Evolutionary conservation across 257 asterid genomes (phyloP).

Genomic region (Solanum habrochaites): DNA sequence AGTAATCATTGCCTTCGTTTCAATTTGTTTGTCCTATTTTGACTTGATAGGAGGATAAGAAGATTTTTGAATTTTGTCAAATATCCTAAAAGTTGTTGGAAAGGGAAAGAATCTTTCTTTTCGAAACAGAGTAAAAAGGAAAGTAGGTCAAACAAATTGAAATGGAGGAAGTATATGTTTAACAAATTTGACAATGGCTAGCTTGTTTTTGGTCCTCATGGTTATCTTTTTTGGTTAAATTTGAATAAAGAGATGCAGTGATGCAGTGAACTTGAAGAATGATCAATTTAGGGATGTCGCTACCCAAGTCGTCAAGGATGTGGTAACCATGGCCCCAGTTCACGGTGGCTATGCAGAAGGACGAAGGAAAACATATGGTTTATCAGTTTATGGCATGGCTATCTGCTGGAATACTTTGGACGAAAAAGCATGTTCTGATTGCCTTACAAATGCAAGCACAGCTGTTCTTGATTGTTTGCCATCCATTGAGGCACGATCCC

Average conservation of each 20-base stretch:
- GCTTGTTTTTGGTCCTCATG: not conserved
- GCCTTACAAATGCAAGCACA: slow-evolving; percentile 3
- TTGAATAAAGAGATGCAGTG: slow-evolving; percentile 4
- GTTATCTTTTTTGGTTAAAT: not conserved
- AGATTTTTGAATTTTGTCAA: not conserved
- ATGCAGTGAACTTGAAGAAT: not conserved
- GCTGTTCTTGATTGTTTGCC: slow-evolving; percentile 1
- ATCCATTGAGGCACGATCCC: slow-evolving; percentile 4
- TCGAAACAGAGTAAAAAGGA: too few relatives aligned
- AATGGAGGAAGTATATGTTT: not conserved
- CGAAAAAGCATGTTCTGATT: not conserved
- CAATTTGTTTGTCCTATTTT: not conserved
- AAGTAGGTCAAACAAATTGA: not conserved
- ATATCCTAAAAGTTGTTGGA: not conserved
- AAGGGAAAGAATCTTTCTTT: not conserved
- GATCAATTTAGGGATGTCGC: not conserved
- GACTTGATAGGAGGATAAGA: too few relatives aligned
- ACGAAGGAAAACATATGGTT: not conserved
- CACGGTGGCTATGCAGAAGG: slow-evolving; percentile 4
- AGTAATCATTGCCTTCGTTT: not conserved
- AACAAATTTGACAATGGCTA: not conserved
- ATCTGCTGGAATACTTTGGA: slow-evolving; percentile 9
- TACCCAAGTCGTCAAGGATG: not conserved
- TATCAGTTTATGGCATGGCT: slow-evolving; percentile 3
- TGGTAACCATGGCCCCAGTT: not conserved